A percentile compares a stretch with the other conserved stretches of the same genome.
Conservation (phyloP, 139 green algal species). For the Limnomonas spitsbergensis region DNA sequence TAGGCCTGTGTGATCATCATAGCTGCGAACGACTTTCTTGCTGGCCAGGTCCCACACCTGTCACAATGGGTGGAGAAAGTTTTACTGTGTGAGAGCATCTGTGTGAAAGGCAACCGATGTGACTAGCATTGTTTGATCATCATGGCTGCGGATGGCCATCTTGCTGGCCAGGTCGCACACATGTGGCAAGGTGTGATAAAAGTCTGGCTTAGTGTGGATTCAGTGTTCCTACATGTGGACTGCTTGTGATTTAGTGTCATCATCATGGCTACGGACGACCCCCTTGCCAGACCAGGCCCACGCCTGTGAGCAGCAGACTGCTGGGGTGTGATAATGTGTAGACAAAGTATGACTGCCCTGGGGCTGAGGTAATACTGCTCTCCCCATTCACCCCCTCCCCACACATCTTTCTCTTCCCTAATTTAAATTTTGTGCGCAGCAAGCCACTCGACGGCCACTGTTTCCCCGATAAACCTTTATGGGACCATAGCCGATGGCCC, state of each 20-base stretch:
- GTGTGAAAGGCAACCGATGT: conserved; percentile 79
- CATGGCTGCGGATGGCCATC: conserved; percentile 58
- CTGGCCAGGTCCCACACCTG: conserved; percentile 77
- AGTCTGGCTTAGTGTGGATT: conserved; percentile 19
- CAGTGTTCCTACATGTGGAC: conserved; percentile 79
- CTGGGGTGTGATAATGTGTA: background rate
- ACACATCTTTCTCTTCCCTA: background rate
- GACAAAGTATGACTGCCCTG: background rate
- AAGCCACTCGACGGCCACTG: too few species aligned
- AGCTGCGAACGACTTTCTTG: conserved; percentile 56
- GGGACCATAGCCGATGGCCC: too few species aligned
- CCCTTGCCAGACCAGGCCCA: conserved; percentile 75
- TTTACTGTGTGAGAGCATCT: conserved; percentile 41
- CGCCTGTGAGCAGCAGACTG: conserved; percentile 36
- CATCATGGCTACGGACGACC: conserved; percentile 65
- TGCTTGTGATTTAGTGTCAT: conserved; percentile 48
- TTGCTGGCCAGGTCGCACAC: conserved; percentile 80
- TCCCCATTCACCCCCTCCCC: background rate
- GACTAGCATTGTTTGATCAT: conserved; percentile 51
- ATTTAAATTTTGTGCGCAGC: too few species aligned
- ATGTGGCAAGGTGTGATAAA: background rate
- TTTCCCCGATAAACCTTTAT: too few species aligned
- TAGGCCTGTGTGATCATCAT: conserved; percentile 58
- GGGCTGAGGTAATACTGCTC: conserved; percentile 27
- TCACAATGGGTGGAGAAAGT: background rate